These are phyloP conservation scores for Phytophthora europaea DNA, from an alignment of 352 stramenopile species.

Conservation along the genomic window DNA sequence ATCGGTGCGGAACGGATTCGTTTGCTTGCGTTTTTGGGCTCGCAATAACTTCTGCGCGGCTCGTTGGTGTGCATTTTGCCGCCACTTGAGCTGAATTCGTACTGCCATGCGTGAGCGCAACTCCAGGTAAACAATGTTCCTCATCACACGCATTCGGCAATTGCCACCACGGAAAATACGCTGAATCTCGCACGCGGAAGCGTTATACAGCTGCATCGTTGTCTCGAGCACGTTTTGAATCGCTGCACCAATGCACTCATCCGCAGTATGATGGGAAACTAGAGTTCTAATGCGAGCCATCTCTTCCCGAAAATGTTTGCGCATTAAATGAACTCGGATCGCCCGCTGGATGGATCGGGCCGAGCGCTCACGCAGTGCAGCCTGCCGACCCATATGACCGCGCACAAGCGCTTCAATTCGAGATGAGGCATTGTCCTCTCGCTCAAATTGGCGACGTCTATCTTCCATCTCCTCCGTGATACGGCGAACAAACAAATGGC, in stretches of 20 bases:
- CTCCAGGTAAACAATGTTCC: conserved; percentile 46
- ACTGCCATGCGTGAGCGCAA: conserved; percentile 61
- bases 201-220: conserved; percentile 48
- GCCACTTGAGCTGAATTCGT: conserved; percentile 73
- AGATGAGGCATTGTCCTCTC: conserved; percentile 47
- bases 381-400: conserved; percentile 49
- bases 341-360: conserved; percentile 57
- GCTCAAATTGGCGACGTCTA: conserved; percentile 30
- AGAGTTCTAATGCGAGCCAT: conserved; percentile 44
- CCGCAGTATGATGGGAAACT: conserved; percentile 27
- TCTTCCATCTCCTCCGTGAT: conserved; percentile 11
- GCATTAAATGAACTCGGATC: conserved; percentile 49
- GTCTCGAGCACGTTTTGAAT: conserved; percentile 31
- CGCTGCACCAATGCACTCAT: conserved; percentile 41
- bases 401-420: conserved; percentile 64
- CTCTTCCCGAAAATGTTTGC: conserved; percentile 50
- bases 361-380: conserved; percentile 51
- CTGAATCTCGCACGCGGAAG: conserved; percentile 68
- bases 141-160: conserved; percentile 46
- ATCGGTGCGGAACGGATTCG: conserved; percentile 58
- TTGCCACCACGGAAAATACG: conserved; percentile 54
- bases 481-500: conserved; percentile 53
- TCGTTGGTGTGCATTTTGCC: conserved; percentile 59
- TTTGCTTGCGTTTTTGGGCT: conserved; percentile 60
- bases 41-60: conserved; percentile 54